Percentiles rank a stretch among this genome's conserved stretches.
phyloP scores from a whole-genome alignment of 2,329 filamentous ascomycete species.

The Orbilia blumenaviensis region DNA sequence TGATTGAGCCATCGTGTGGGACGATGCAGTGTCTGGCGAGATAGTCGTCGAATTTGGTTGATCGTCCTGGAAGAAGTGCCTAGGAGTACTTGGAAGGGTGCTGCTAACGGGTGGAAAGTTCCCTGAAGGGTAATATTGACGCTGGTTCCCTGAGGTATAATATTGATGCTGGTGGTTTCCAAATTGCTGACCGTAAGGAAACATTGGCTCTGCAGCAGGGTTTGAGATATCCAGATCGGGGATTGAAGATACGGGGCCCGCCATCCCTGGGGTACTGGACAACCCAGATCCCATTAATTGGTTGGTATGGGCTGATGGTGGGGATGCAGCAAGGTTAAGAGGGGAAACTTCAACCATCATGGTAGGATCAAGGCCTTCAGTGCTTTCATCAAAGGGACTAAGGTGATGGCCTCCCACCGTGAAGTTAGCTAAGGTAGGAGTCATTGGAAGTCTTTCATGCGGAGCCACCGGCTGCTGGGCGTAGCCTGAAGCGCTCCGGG shows the following conservation, averaged over 20 bases:
- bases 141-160: too few relatives aligned
- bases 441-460: too few relatives aligned
- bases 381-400: not conserved
- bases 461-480: not conserved
- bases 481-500: not conserved
- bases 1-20: not conserved
- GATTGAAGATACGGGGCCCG: not conserved
- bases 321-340: not conserved
- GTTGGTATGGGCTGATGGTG: too few relatives aligned
- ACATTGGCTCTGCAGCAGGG: not conserved
- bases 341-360: not conserved
- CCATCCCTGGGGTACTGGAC: too few relatives aligned
- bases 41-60: not conserved
- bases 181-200: not conserved
- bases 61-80: constrained; percentile 17
- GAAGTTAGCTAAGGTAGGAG: not conserved
- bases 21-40: not conserved
- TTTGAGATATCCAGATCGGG: not conserved
- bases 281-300: too few relatives aligned
- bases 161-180: not conserved
- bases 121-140: too few relatives aligned
- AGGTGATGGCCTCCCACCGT: not conserved
- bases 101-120: not conserved
- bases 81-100: not conserved
- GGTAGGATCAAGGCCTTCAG: too few relatives aligned